Evolutionary conservation across 495 filamentous ascomycete genomes (phyloP).

Genomic region (Tuber magnatum): DNA sequence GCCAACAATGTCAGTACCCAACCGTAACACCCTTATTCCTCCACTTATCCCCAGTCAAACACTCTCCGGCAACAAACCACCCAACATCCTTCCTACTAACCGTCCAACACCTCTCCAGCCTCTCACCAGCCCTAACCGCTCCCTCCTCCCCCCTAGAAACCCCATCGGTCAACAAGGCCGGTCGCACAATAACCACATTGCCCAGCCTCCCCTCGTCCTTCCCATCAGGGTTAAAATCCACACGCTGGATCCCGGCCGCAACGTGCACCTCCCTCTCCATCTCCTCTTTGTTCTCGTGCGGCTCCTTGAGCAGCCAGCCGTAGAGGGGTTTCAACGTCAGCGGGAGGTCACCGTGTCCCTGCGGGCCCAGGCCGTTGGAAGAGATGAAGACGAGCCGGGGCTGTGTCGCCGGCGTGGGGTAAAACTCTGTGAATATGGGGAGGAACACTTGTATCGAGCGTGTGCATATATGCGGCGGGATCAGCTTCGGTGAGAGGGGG

Average conservation of each 20-base stretch:
- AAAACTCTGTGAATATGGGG: constrained; percentile 34
- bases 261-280: constrained; percentile 42
- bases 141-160: constrained; percentile 35
- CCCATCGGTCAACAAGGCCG: constrained; percentile 43
- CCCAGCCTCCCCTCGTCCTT: constrained; percentile 18
- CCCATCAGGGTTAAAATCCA: constrained; percentile 16
- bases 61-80: constrained; percentile 44
- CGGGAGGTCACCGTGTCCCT: constrained; percentile 42
- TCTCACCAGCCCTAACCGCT: constrained; percentile 15
- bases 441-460: constrained; percentile 35
- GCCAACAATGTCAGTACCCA: constrained; percentile 33
- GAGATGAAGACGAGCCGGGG: constrained; percentile 34
- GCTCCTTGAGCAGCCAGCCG: constrained; percentile 39
- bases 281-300: constrained; percentile 44
- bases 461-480: constrained; percentile 26
- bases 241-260: constrained; percentile 21
- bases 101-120: constrained; percentile 42
- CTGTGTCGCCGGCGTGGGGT: neutral
- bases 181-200: constrained; percentile 42
- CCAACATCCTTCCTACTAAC: constrained; percentile 45
- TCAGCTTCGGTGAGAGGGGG: constrained; percentile 19
- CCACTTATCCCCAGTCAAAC: constrained; percentile 42
- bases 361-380: constrained; percentile 41
- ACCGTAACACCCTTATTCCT: constrained; percentile 42
- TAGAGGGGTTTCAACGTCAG: constrained; percentile 42